These are phyloP conservation scores for Candida pseudoglaebosa DNA, from an alignment of 805 yeast species.

Conservation along the genomic window DNA sequence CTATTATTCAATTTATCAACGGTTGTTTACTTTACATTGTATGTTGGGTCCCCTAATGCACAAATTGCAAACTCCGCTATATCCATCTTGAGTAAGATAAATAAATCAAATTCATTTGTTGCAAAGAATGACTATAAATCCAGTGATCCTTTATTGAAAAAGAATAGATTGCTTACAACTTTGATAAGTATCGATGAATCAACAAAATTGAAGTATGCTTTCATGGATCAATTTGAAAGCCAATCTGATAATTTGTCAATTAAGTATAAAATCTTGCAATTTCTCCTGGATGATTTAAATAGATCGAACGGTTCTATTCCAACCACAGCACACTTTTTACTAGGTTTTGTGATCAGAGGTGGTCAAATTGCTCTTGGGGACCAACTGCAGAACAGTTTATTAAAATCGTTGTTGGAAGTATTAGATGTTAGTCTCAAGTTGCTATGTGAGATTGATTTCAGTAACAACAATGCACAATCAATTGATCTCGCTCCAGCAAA, in stretches of 20 bases:
- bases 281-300: constrained; percentile 47
- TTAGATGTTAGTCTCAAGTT: constrained; percentile 45
- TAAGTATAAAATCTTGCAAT: constrained; percentile 58
- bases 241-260: constrained; percentile 38
- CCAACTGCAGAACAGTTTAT: constrained; percentile 53
- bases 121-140: constrained; percentile 11
- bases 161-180: constrained; percentile 63
- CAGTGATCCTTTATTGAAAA: constrained; percentile 32
- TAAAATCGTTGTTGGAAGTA: constrained; percentile 50
- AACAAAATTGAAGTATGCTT: constrained; percentile 63
- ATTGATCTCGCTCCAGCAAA: constrained; percentile 54
- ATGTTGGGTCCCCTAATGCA: constrained; percentile 56
- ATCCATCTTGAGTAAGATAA: constrained; percentile 47
- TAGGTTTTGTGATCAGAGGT: constrained; percentile 62
- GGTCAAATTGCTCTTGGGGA: constrained; percentile 45
- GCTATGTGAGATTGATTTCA: constrained; percentile 35
- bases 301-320: constrained; percentile 37
- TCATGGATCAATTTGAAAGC: constrained; percentile 59
- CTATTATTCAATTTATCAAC: constrained; percentile 66
- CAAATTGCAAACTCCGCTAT: constrained; percentile 53
- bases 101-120: constrained; percentile 46
- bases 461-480: constrained; percentile 26
- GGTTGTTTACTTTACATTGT: constrained; percentile 70
- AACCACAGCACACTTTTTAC: constrained; percentile 66
- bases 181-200: constrained; percentile 79